Evolutionary conservation across 2,329 filamentous ascomycete species (phyloP).

Genomic region (Ophioceras dolichostomum): DNA sequence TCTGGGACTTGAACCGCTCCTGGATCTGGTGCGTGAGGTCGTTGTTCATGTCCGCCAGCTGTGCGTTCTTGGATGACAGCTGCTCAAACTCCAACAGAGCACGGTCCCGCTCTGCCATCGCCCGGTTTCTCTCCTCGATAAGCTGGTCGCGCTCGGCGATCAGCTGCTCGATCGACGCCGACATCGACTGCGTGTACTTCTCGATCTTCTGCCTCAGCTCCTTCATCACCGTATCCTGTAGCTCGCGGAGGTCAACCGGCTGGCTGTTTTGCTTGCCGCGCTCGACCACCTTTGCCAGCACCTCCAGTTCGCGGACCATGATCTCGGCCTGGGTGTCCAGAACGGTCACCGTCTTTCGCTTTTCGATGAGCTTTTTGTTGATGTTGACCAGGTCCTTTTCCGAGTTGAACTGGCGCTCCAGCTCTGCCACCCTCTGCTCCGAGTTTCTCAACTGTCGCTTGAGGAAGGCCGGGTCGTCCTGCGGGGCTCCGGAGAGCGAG

Average conservation of each 20-base stretch:
- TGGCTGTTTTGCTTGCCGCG: slow-evolving; percentile 72
- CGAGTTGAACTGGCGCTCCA: slow-evolving; percentile 63
- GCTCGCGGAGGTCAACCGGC: slow-evolving; percentile 64
- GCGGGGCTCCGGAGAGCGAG: slow-evolving; percentile 42
- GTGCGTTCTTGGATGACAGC: slow-evolving; percentile 84
- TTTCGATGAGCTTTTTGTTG: slow-evolving; percentile 81
- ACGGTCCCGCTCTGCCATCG: slow-evolving; percentile 79
- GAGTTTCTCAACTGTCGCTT: slow-evolving; percentile 69
- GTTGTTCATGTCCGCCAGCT: slow-evolving; percentile 90
- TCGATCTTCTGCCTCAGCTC: slow-evolving; percentile 71
- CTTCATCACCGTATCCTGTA: slow-evolving; percentile 85
- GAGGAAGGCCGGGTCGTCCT: slow-evolving; percentile 52
- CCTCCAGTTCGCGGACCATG: slow-evolving; percentile 83
- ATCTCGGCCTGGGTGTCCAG: slow-evolving; percentile 92
- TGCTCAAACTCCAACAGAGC: slow-evolving; percentile 94
- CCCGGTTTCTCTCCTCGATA: slow-evolving; percentile 71
- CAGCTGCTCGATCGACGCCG: slow-evolving; percentile 44
- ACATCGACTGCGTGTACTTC: slow-evolving; percentile 46
- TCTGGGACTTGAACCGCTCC: slow-evolving; percentile 77
- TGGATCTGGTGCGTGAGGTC: slow-evolving; percentile 91
- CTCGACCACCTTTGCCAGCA: slow-evolving; percentile 79
- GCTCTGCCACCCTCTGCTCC: slow-evolving; percentile 74
- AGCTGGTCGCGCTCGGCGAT: slow-evolving; percentile 67
- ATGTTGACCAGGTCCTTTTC: slow-evolving; percentile 60
- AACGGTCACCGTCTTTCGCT: slow-evolving; percentile 89